Conservation (phyloP, 2,329 filamentous ascomycete genomes). For the Lithohypha guttulata region DNA sequence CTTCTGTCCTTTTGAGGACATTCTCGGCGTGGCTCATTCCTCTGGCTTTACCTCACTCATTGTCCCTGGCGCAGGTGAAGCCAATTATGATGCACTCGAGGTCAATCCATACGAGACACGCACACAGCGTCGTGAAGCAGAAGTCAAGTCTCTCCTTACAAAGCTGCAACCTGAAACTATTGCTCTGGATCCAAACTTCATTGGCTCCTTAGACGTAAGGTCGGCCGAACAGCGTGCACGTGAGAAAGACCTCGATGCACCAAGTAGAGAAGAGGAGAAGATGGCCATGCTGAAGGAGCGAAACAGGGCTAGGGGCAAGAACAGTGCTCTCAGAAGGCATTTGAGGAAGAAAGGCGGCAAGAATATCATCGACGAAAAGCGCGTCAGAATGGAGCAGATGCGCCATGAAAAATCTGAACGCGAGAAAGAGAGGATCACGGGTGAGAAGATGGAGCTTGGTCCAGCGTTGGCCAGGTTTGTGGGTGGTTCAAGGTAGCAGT, state of each 20-base stretch:
- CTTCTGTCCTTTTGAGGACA: slow-evolving; percentile 93
- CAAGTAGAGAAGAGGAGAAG: slow-evolving; percentile 41
- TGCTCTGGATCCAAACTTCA: slow-evolving; percentile 78
- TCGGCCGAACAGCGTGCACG: slow-evolving; percentile 65
- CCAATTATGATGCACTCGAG: slow-evolving; percentile 91
- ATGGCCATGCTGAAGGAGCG: slow-evolving; percentile 25
- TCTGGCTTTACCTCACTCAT: slow-evolving; percentile 82
- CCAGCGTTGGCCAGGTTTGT: slow-evolving; percentile 80
- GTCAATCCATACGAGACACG: slow-evolving; percentile 88
- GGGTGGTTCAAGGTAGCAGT: slow-evolving; percentile 26
- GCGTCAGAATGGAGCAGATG: slow-evolving; percentile 73
- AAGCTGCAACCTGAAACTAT: slow-evolving; percentile 98
- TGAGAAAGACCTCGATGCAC: slow-evolving; percentile 69
- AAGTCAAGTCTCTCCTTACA: slow-evolving; percentile 82
- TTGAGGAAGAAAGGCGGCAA: slow-evolving; percentile 81
- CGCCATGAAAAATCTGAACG: slow-evolving; percentile 58
- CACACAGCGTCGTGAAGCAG: slow-evolving; percentile 84
- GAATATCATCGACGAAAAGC: slow-evolving; percentile 95
- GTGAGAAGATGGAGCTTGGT: slow-evolving; percentile 65
- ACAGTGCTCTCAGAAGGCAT: slow-evolving; percentile 76
- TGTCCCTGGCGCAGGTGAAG: slow-evolving; percentile 87
- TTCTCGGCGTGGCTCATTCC: slow-evolving; percentile 75
- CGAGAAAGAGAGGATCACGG: slow-evolving; percentile 54
- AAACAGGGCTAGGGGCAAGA: slow-evolving; percentile 80
- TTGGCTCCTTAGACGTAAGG: slow-evolving; percentile 75